Conservation (phyloP, 1,284 basidiomycete species). For the Cryptococcus neoformans region DNA sequence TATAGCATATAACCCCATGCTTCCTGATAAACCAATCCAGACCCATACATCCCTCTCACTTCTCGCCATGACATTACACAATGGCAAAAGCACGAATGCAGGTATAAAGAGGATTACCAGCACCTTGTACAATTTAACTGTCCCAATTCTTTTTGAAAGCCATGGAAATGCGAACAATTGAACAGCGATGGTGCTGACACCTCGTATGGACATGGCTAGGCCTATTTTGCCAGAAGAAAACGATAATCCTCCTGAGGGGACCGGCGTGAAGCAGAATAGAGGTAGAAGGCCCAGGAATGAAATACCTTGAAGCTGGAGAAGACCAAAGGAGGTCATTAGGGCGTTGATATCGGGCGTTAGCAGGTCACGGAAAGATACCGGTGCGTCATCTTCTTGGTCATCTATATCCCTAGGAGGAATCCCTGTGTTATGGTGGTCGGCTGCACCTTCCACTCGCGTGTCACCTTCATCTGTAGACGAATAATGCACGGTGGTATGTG, state of each 20-base stretch:
- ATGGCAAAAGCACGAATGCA: constrained; percentile 32
- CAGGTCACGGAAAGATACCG: constrained; percentile 7
- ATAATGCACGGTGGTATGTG: constrained; percentile 3
- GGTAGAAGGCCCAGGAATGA: constrained; percentile 31
- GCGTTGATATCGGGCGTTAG: constrained; percentile 21
- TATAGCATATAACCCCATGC: constrained; percentile 14
- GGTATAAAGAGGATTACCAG: constrained; percentile 34
- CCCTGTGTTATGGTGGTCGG: neutral
- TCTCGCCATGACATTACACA: constrained; percentile 33
- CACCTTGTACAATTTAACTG: constrained; percentile 30
- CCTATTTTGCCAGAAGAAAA: constrained; percentile 37
- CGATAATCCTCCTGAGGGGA: constrained; percentile 33
- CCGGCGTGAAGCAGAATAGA: constrained; percentile 44
- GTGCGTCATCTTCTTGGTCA: constrained; percentile 4
- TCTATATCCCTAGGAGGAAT: neutral
- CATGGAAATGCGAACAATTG: constrained; percentile 42
- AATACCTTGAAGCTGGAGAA: constrained; percentile 33
- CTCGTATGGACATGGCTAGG: constrained; percentile 31
- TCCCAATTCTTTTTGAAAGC: constrained; percentile 32
- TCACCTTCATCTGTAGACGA: constrained; percentile 3
- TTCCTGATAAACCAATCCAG: constrained; percentile 27
- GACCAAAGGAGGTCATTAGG: constrained; percentile 32
- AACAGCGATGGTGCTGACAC: constrained; percentile 31
- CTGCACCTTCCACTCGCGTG: neutral
- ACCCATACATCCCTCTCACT: constrained; percentile 17